A percentile compares a stretch with the other conserved stretches of the same genome.
Conservation (phyloP, 768 basidiomycete species). For the Serendipita sp. region DNA sequence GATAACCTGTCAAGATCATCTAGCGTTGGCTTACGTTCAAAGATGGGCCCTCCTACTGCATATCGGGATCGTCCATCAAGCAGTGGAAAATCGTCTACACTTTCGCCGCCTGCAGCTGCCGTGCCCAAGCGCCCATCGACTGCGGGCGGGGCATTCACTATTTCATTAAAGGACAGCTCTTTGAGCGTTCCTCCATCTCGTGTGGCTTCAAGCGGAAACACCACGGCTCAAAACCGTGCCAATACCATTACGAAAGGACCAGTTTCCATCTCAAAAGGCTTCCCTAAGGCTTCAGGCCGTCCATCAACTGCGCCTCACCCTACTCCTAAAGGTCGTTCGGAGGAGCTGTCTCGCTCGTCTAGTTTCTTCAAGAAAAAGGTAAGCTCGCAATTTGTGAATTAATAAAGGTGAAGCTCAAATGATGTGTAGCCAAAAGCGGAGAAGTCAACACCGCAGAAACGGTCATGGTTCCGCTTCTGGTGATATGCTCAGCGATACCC, state of each 20-base stretch:
- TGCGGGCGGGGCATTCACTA: no score
- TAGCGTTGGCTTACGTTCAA: not conserved
- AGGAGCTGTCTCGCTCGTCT: not conserved
- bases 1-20: not conserved
- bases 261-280: not conserved
- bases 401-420: not conserved
- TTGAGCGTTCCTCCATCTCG: no score
- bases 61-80: not conserved
- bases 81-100: no score
- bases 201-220: no score
- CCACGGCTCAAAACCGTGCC: no score
- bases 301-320: not conserved
- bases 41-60: not conserved
- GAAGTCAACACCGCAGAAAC: not conserved
- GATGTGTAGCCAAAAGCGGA: not conserved
- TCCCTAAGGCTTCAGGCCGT: not conserved
- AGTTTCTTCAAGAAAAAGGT: constrained; percentile 3
- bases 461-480: not conserved
- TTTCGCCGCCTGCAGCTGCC: no score
- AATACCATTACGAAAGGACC: no score
- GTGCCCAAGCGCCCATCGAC: no score
- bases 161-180: no score
- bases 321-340: not conserved
- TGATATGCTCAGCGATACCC: not conserved
- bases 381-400: not conserved